Conservation (phyloP, 208 protist species). For the Porcisia hertigi region DNA sequence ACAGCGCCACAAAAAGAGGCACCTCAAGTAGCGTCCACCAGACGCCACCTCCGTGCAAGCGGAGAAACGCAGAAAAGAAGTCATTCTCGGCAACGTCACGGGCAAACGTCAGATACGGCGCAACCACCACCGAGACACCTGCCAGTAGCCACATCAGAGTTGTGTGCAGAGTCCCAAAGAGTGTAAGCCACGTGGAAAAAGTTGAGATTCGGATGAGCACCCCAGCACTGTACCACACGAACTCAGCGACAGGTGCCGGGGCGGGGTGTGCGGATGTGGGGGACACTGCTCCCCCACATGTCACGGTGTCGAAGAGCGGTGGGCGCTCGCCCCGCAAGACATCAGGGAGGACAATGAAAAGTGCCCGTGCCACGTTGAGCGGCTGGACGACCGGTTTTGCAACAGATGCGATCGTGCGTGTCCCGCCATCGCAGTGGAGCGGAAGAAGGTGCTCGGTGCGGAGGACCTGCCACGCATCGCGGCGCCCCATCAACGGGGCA, state of each 20-base stretch:
- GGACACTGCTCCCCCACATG: constrained; percentile 6
- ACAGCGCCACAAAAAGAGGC: constrained; percentile 15
- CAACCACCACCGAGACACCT: constrained; percentile 14
- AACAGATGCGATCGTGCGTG: not conserved
- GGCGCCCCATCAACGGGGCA: constrained; percentile 13
- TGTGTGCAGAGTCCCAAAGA: constrained; percentile 11
- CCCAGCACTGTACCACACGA: constrained; percentile 6
- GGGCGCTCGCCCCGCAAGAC: constrained; percentile 11
- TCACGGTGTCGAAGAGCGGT: constrained; percentile 13
- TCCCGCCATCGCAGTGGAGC: constrained; percentile 2
- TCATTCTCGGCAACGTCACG: constrained; percentile 6
- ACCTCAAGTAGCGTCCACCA: constrained; percentile 20
- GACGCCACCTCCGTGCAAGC: constrained; percentile 2
- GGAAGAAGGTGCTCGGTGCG: constrained; percentile 23
- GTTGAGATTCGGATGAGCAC: constrained; percentile 21
- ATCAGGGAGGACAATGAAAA: constrained; percentile 11
- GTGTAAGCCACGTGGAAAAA: constrained; percentile 24
- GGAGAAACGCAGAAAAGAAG: constrained; percentile 17
- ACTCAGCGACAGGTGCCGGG: not conserved
- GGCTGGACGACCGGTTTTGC: constrained; percentile 13
- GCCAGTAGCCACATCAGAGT: constrained; percentile 22
- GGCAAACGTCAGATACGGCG: constrained; percentile 11
- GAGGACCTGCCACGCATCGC: constrained; percentile 18
- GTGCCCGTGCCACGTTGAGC: constrained; percentile 23
- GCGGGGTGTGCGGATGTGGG: not conserved